Evolutionary conservation across 1,139 yeast genomes (phyloP), one percentile per base, ranked within the genome.

Genomic region (Geotrichum restrictum): DNA sequence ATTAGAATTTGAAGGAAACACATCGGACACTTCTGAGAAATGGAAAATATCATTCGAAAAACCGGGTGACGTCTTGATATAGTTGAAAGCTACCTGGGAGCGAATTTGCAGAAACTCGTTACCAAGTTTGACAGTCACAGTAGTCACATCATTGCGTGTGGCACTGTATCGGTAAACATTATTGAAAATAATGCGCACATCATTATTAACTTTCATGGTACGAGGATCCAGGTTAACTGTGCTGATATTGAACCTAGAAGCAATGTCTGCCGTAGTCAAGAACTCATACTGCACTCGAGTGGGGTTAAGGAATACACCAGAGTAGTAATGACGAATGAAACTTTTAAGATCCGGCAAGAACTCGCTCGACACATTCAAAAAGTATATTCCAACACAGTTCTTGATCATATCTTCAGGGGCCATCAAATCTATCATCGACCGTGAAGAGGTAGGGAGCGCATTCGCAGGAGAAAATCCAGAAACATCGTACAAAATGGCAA

Each of bases 101-200:
- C 70, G 62, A 3, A 87, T 68, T 61, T 85, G 91, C 45, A 87
- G 64, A 71, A 76, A 84, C 59, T 80, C 82, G 53, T 85, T 77
- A 10, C 96, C 96, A 54, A 88, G 77, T 60, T 81, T 82, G 55
- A 88, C 59, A 1, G 79, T 76, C 1, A 85, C 84, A 13, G 33
- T 18, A 11, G 45, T 54, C 22, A 39, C 33, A 19, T 34, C 49
- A 16, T 41, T 58, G 46, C 49, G 53, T 29, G 34, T 48, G n/a
- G 53, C 24, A 19, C 55, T 43, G 34, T 51, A 45, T 19, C 50
- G 49, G 13, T 39, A 48, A 6, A 58, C 60, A 16, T 60, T 57
- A 16, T 54, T 44, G 47, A 55, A 62, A 16, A 55, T 64, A 55
- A 58, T 44, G 22, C 62, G 49, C 2, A 53, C 58, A 52, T 64